These are phyloP conservation scores for Peronospora farinosa DNA, from an alignment of 352 stramenopile species.

Conservation along the genomic window DNA sequence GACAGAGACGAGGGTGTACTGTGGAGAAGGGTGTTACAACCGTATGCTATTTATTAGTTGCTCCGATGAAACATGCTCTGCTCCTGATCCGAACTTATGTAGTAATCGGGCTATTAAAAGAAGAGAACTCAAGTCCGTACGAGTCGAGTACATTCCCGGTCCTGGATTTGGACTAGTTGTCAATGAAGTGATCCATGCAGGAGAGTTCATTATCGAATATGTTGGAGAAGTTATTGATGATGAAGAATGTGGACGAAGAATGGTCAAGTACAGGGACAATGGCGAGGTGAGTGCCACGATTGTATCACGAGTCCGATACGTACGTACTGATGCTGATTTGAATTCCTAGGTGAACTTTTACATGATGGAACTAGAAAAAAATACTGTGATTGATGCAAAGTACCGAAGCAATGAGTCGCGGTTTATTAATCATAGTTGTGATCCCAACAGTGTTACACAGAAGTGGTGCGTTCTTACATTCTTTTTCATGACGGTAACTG, in stretches of 20 bases:
- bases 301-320: background rate
- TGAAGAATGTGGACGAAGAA: constrained; percentile 57
- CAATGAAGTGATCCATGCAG: constrained; percentile 63
- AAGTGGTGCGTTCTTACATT: constrained; percentile 63
- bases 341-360: constrained; percentile 65
- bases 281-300: constrained; percentile 35
- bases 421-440: constrained; percentile 95
- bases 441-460: constrained; percentile 91
- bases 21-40: constrained; percentile 73
- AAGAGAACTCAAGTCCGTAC: constrained; percentile 55
- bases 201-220: constrained; percentile 92
- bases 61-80: constrained; percentile 70
- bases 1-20: constrained; percentile 27
- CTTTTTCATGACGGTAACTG: background rate
- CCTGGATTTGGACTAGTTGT: constrained; percentile 88
- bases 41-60: constrained; percentile 82
- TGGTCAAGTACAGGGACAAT: constrained; percentile 50
- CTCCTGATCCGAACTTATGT: constrained; percentile 53
- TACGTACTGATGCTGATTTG: background rate
- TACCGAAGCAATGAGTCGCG: constrained; percentile 89
- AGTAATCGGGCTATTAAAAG: constrained; percentile 71
- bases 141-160: constrained; percentile 68
- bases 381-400: constrained; percentile 80
- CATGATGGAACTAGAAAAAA: constrained; percentile 84
- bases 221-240: constrained; percentile 91